Conservation (phyloP, 192 early-diverging fungal genomes). For the Martensiomyces pterosporus region DNA sequence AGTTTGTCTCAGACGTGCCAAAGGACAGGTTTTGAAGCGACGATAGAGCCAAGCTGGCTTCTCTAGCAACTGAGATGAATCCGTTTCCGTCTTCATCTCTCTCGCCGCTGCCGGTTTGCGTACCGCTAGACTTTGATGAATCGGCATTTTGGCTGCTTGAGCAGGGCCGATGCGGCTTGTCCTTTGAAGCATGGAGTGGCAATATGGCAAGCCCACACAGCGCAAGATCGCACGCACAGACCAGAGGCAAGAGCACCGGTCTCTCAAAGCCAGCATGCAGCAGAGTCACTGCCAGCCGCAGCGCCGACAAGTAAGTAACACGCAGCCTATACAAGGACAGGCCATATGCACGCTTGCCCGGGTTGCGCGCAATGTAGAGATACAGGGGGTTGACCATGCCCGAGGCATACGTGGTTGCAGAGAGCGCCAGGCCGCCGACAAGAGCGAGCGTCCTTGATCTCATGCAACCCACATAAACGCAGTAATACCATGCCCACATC, state of each 20-base stretch:
- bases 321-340: constrained; percentile 27
- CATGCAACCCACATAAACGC: background rate
- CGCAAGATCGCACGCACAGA: constrained; percentile 17
- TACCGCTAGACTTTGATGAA: no score
- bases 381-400: constrained; percentile 41
- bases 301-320: constrained; percentile 7
- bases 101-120: no score
- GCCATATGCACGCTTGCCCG: constrained; percentile 25
- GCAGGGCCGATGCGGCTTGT: no score
- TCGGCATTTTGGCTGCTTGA: no score
- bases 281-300: constrained; percentile 11
- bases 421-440: constrained; percentile 5
- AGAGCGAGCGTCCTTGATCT: background rate
- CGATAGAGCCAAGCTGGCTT: constrained; percentile 14
- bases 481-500: constrained; percentile 12
- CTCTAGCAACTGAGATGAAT: no score
- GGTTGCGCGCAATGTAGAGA: constrained; percentile 25
- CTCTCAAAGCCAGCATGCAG: background rate
- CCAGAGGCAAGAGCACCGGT: constrained; percentile 1
- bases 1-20: constrained; percentile 31
- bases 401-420: constrained; percentile 10
- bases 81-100: background rate
- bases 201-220: constrained; percentile 10
- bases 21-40: constrained; percentile 36
- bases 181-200: no score